Conservation (phyloP, 2,329 filamentous ascomycete species). For the Botryosphaeria dothidea region DNA sequence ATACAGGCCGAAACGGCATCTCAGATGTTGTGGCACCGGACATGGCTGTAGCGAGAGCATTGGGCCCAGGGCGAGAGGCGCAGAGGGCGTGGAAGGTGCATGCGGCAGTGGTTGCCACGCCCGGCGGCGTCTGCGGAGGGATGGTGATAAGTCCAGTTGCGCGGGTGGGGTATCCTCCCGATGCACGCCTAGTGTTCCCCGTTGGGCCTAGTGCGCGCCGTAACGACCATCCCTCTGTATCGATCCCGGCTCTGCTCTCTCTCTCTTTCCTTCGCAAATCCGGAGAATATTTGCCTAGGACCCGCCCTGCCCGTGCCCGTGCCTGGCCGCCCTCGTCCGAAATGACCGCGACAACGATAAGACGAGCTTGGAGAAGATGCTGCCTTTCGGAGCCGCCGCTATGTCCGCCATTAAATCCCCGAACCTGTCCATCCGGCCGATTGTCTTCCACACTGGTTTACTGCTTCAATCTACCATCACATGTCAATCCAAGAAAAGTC, state of each 20-base stretch:
- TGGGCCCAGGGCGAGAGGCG: background rate
- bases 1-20: background rate
- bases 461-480: no score
- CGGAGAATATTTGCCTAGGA: background rate
- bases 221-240: slow-evolving; percentile 5
- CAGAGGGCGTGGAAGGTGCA: background rate
- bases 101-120: background rate
- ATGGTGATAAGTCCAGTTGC: background rate
- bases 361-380: background rate
- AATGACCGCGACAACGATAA: background rate
- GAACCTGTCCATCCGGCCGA: background rate
- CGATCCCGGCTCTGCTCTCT: background rate
- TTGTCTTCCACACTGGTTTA: no score
- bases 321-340: background rate
- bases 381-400: background rate
- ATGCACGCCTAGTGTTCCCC: background rate
- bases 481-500: background rate
- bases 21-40: background rate
- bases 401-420: background rate
- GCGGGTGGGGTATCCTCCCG: background rate
- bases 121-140: background rate
- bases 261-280: background rate
- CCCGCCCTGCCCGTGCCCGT: background rate
- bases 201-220: background rate
- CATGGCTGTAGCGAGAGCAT: no score